Conservation (phyloP, 1,284 basidiomycete genomes). For the Xerocomus minutiporus region DNA sequence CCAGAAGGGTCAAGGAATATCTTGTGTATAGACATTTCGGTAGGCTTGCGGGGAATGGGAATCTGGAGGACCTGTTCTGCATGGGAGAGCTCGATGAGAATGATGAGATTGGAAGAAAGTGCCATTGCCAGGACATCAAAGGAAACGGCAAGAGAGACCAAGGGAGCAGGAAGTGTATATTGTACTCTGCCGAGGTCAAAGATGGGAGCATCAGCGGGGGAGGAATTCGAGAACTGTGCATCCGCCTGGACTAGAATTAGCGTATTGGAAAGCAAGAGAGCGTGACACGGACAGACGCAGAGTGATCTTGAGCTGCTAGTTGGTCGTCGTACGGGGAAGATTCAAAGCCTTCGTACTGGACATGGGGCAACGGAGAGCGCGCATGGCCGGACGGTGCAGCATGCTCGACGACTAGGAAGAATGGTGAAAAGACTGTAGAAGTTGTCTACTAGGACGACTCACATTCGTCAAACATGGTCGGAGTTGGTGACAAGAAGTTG, state of each 20-base stretch:
- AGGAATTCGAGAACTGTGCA: constrained; percentile 34
- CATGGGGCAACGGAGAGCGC: constrained; percentile 46
- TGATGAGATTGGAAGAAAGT: constrained; percentile 68
- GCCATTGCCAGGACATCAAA: constrained; percentile 87
- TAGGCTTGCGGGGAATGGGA: constrained; percentile 66
- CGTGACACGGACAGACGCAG: constrained; percentile 34
- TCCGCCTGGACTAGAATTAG: constrained; percentile 34
- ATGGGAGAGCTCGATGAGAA: constrained; percentile 81
- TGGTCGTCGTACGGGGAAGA: constrained; percentile 56
- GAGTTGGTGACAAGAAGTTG: constrained; percentile 1
- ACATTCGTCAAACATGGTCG: constrained; percentile 83
- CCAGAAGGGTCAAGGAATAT: constrained; percentile 91
- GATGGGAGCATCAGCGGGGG: constrained; percentile 51
- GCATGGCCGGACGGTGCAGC: constrained; percentile 49
- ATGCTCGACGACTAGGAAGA: constrained; percentile 75
- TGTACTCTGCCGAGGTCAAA: constrained; percentile 87
- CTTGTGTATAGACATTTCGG: constrained; percentile 69
- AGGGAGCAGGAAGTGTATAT: constrained; percentile 77
- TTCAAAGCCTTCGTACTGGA: constrained; percentile 87
- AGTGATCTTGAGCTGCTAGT: constrained; percentile 38
- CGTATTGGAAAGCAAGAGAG: constrained; percentile 2
- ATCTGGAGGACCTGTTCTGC: constrained; percentile 79
- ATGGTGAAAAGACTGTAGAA: constrained; percentile 3
- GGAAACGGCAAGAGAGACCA: constrained; percentile 76
- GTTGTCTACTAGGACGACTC: constrained; percentile 30